These are phyloP conservation scores for Cornus controversa DNA, from an alignment of 148 eudicot genomes.

Conservation along the genomic window DNA sequence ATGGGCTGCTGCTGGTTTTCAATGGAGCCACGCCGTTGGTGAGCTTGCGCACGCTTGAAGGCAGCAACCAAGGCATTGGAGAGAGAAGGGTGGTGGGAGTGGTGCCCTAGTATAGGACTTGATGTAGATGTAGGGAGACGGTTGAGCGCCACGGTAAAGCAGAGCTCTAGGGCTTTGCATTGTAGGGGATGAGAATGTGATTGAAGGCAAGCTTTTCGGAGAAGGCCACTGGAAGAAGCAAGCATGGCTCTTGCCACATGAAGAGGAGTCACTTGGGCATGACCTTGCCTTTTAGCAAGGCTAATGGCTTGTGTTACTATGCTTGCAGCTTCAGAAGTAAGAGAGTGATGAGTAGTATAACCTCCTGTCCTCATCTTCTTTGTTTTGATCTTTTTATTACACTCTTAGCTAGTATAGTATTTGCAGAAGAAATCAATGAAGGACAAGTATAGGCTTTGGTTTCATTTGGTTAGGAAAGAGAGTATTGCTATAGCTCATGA, in stretches of 20 bases:
- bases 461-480: slow-evolving; percentile 14
- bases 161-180: slow-evolving; percentile 41
- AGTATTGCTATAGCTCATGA: background rate
- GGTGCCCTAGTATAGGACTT: slow-evolving; percentile 44
- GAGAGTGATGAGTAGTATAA: slow-evolving; percentile 62
- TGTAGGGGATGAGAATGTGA: slow-evolving; percentile 50
- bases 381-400: background rate
- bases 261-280: slow-evolving; percentile 88
- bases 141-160: slow-evolving; percentile 41
- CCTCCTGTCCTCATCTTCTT: slow-evolving; percentile 72
- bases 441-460: background rate
- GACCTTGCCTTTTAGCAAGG: slow-evolving; percentile 75
- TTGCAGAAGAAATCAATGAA: slow-evolving; percentile 7
- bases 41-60: slow-evolving; percentile 90
- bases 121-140: slow-evolving; percentile 54
- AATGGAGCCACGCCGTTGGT: slow-evolving; percentile 77
- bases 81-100: slow-evolving; percentile 47
- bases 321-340: slow-evolving; percentile 61
- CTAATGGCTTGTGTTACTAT: slow-evolving; percentile 75
- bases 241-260: slow-evolving; percentile 87
- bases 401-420: background rate
- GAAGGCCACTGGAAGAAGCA: slow-evolving; percentile 53
- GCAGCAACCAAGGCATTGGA: slow-evolving; percentile 68
- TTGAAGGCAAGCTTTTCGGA: slow-evolving; percentile 53
- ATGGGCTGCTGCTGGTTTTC: slow-evolving; percentile 85